These are phyloP conservation scores for Inonotus hispidus DNA, from an alignment of 1,284 basidiomycete species.

Conservation along the genomic window DNA sequence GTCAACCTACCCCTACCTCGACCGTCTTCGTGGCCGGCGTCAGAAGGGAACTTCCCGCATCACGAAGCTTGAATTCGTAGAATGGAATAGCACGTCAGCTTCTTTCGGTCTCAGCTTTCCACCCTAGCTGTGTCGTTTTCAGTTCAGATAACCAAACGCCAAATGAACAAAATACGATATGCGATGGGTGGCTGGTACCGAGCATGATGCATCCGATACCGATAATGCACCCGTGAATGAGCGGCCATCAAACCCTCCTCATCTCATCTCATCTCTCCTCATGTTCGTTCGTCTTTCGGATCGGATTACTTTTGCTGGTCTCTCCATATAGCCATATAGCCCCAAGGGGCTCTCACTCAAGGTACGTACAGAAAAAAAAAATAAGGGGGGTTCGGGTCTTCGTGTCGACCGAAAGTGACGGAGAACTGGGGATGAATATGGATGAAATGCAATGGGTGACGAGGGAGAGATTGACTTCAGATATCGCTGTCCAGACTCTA, in stretches of 20 bases:
- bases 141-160: constrained; percentile 8
- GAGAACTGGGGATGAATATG: not conserved
- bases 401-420: not conserved
- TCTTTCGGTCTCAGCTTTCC: not conserved
- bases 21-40: not conserved
- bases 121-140: not conserved
- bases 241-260: constrained; percentile 9
- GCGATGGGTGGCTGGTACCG: no score
- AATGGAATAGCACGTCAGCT: constrained; percentile 8
- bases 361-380: not conserved
- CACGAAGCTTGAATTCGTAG: constrained; percentile 13
- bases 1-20: not conserved
- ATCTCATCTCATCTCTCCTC: no score
- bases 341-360: not conserved
- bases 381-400: not conserved
- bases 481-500: not conserved
- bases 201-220: not conserved
- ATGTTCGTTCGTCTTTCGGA: not conserved
- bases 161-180: not conserved
- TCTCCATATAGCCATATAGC: not conserved
- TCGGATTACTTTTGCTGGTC: not conserved
- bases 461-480: constrained; percentile 3
- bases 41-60: constrained; percentile 3
- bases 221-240: not conserved
- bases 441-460: no score